Evolutionary conservation across 2,329 filamentous ascomycete species (phyloP).

Genomic region (Graphiopsis chlorocephala): DNA sequence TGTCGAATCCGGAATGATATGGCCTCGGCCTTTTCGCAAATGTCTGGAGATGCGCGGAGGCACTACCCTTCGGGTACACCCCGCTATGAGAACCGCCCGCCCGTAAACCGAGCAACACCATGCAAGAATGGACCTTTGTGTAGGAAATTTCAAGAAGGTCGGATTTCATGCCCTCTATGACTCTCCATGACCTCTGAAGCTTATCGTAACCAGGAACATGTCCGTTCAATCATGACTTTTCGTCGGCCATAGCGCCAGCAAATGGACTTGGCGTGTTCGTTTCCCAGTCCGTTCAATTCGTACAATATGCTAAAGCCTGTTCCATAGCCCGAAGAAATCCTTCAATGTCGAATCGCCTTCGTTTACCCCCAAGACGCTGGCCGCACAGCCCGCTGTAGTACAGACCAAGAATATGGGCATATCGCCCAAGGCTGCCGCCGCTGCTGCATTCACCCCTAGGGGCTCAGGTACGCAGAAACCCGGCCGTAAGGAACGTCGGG

Average conservation of each 20-base stretch:
- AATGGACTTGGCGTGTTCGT: conserved; percentile 31
- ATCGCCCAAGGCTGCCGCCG: conserved; percentile 85
- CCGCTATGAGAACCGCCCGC: conserved; percentile 31
- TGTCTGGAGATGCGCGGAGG: conserved; percentile 32
- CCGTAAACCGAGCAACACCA: conserved; percentile 25
- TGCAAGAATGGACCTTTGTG: conserved; percentile 36
- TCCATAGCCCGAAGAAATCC: conserved; percentile 59
- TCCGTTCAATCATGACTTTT: conserved; percentile 35
- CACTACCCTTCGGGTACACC: conserved; percentile 20
- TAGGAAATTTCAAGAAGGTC: conserved; percentile 35
- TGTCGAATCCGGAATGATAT: conserved; percentile 29
- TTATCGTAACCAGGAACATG: conserved; percentile 30
- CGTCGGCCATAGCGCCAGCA: conserved; percentile 21
- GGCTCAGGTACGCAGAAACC: conserved; percentile 31
- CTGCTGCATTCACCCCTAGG: conserved; percentile 79
- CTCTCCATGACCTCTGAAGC: background rate
- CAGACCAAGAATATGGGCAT: conserved; percentile 69
- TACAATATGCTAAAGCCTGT: background rate
- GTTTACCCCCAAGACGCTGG: conserved; percentile 70
- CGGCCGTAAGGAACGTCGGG: conserved; percentile 16
- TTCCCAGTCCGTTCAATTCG: background rate
- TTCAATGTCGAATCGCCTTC: conserved; percentile 94
- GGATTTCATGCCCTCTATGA: background rate
- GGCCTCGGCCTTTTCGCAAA: conserved; percentile 27
- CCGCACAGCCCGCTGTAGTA: conserved; percentile 40